A percentile compares a stretch with the other conserved stretches of the same genome.
phyloP scores from a whole-genome alignment of 2,329 filamentous ascomycete species.

The Microdochium trichocladiopsis region DNA sequence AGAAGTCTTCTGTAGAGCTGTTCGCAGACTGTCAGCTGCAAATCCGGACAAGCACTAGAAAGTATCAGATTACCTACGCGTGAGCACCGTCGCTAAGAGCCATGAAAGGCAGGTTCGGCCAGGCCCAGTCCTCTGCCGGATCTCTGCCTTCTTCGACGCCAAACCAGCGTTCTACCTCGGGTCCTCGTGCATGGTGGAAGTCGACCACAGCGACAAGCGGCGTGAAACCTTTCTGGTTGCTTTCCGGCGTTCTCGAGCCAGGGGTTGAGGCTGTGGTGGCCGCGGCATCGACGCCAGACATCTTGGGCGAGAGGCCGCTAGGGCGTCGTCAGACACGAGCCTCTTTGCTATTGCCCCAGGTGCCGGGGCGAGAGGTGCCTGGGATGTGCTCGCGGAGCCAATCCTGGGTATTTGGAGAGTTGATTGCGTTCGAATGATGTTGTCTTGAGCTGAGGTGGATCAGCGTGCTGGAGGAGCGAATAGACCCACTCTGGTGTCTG shows the following conservation, averaged over 20 bases:
- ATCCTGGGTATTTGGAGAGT: too few relatives aligned
- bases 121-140: slow-evolving; percentile 78
- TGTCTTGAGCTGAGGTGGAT: too few relatives aligned
- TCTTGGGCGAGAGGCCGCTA: background rate
- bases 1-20: slow-evolving; percentile 90
- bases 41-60: background rate
- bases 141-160: slow-evolving; percentile 67
- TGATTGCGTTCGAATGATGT: too few relatives aligned
- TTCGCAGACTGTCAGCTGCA: background rate
- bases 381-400: too few relatives aligned
- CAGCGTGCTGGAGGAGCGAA: too few relatives aligned
- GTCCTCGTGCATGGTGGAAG: slow-evolving; percentile 80
- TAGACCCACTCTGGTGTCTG: too few relatives aligned
- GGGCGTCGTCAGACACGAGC: background rate
- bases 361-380: too few relatives aligned
- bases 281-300: background rate
- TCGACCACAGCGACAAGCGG: slow-evolving; percentile 75
- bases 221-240: slow-evolving; percentile 36
- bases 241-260: background rate
- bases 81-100: slow-evolving; percentile 93
- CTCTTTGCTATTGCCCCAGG: background rate
- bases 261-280: background rate
- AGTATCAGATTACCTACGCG: slow-evolving; percentile 52
- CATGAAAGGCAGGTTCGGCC: slow-evolving; percentile 92
- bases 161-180: slow-evolving; percentile 91